phyloP scores from a whole-genome alignment of 768 basidiomycete species.

The Boletus barrowsii region DNA sequence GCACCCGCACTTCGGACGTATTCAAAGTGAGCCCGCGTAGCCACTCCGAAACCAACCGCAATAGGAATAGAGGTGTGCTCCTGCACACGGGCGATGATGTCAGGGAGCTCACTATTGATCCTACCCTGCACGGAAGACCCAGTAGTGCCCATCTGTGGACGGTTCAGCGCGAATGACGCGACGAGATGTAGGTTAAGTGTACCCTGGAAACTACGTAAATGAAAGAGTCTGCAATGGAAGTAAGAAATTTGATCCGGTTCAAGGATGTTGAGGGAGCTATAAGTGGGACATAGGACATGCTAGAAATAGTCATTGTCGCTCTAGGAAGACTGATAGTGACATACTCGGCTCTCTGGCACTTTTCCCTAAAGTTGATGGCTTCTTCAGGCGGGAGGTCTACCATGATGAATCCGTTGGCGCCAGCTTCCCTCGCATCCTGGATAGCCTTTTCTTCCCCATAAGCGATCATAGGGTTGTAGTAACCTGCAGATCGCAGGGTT shows the following conservation, averaged over 20 bases:
- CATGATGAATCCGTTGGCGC: conserved; percentile 96
- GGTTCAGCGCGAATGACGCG: conserved; percentile 1
- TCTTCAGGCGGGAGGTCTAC: conserved; percentile 98
- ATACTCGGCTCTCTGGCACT: conserved; percentile 78
- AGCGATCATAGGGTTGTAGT: conserved; percentile 94
- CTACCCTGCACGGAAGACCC: conserved; percentile 76
- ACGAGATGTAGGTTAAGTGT: conserved; percentile 10
- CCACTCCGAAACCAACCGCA: conserved; percentile 96
- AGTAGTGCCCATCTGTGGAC: conserved; percentile 89
- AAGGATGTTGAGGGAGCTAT: conserved; percentile 93
- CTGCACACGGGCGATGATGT: conserved; percentile 81
- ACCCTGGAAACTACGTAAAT: conserved; percentile 99
- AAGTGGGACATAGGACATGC: conserved; percentile 91
- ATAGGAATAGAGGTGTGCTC: conserved; percentile 76
- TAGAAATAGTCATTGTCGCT: conserved; percentile 30
- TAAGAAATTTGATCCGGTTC: conserved; percentile 83
- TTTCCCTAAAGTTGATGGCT: conserved; percentile 83
- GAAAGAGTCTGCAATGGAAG: conserved; percentile 93
- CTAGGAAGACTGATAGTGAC: conserved; percentile 27
- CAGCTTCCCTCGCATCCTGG: conserved; percentile 81
- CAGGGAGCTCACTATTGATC: conserved; percentile 76
- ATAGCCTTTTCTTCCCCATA: conserved; percentile 96
- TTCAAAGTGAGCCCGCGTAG: conserved; percentile 86
- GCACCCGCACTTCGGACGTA: conserved; percentile 84
- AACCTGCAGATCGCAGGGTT: conserved; percentile 51